Percentiles rank a stretch among this genome's conserved stretches.
Conservation (phyloP, 805 yeast species). For the Grigorovia yakushimaensis region DNA sequence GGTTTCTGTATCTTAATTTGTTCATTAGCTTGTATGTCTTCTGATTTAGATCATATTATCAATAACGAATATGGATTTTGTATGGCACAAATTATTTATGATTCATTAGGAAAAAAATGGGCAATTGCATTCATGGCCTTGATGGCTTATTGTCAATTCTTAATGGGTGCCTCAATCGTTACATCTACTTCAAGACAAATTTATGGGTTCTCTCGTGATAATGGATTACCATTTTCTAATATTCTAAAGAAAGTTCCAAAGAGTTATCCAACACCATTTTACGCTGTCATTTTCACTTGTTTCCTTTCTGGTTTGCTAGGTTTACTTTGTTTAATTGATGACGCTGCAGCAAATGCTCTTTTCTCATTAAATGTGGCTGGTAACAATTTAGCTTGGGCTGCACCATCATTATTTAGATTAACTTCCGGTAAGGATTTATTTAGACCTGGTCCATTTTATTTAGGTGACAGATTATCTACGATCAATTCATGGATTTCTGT, state of each 20-base stretch:
- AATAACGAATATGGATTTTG: constrained; percentile 43
- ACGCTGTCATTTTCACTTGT: constrained; percentile 44
- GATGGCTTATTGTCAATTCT: constrained; percentile 50
- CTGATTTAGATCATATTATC: constrained; percentile 35
- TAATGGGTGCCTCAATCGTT: constrained; percentile 55
- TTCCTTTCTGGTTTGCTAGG: constrained; percentile 31
- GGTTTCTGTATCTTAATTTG: constrained; percentile 51
- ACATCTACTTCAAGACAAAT: constrained; percentile 61
- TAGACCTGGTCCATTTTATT: constrained; percentile 56
- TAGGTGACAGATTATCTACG: constrained; percentile 43
- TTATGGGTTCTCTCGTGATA: constrained; percentile 71
- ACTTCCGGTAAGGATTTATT: constrained; percentile 42
- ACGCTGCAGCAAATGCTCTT: constrained; percentile 36
- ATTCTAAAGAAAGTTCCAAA: constrained; percentile 49
- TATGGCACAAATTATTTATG: constrained; percentile 55
- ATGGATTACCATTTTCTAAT: constrained; percentile 56
- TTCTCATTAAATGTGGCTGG: constrained; percentile 37
- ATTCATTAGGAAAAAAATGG: constrained; percentile 55
- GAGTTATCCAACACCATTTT: constrained; percentile 49
- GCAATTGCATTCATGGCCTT: constrained; percentile 55
- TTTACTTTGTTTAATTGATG: constrained; percentile 31
- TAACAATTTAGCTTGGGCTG: constrained; percentile 34
- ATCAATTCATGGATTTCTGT: constrained; percentile 39
- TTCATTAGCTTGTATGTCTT: constrained; percentile 43
- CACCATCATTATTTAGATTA: constrained; percentile 31